Evolutionary conservation across 2,329 filamentous ascomycete genomes (phyloP), one percentile per base, ranked within the genome.

Genomic region (Epichloe festucae): DNA sequence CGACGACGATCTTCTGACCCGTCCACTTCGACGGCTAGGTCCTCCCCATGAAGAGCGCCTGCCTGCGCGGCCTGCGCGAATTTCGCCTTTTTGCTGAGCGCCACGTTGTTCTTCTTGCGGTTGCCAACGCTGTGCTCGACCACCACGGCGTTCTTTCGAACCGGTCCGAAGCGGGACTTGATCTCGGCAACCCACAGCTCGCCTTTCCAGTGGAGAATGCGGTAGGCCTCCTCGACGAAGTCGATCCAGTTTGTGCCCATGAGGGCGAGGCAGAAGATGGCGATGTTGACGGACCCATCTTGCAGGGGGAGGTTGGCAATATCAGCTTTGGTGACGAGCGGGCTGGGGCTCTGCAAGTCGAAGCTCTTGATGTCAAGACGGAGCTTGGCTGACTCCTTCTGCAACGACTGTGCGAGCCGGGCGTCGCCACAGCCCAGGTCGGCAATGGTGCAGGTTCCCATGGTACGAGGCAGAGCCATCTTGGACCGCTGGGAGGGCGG

Each of bases 231-330:
- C 70, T 97, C 93, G 61, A 98, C 79, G 66, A 98, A 97, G 60
- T 89, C 84, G 50, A 95, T 79, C 91, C 93, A 98, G 71, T 98
- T 98, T 51, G 93, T 98, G 63, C 93, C 93, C 93, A 98, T 98
- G 53, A 98, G 79, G 48, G 91, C 93, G 35, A 98, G 78, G 67
- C 93, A 98, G 74, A 97, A 97, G 59, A 98, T 84, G 47, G 87
- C 87, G 5, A 98, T 77, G 66, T 98, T 89, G 55, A 89, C 82
- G 55, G 78, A 82, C 44, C 81, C 84, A 58, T 90, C 82, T 5
- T 73, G 73, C 0, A 95, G 72, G 0, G 91, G 91, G 2, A 98
- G 73, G 54, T 85, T 78, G 34, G 89, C 85, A 49, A 97, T 93
- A 69, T 98, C 93, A 14, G 93, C 89, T 55, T 84, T 81, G 1